Conservation (phyloP, 768 basidiomycete genomes). For the Lactarius pseudohatsudake region DNA sequence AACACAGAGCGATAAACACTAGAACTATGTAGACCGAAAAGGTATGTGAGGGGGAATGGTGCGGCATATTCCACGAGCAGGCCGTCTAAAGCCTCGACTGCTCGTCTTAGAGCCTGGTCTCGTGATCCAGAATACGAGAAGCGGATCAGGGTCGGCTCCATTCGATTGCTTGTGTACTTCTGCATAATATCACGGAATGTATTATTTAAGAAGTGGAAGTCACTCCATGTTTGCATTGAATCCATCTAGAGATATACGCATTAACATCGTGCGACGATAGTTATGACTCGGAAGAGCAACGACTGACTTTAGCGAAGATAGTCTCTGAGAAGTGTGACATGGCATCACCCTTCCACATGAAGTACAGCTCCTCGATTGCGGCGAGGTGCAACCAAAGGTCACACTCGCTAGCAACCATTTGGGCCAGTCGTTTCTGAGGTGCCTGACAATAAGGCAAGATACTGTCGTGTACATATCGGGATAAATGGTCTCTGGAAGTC, state of each 20-base stretch:
- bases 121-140: conserved; percentile 61
- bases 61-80: conserved; percentile 76
- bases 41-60: conserved; percentile 78
- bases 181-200: conserved; percentile 69
- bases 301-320: conserved; percentile 68
- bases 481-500: conserved; percentile 63
- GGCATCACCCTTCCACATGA: conserved; percentile 78
- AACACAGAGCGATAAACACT: conserved; percentile 67
- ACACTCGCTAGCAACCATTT: conserved; percentile 67
- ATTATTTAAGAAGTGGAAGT: conserved; percentile 83
- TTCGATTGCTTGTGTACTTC: conserved; percentile 52
- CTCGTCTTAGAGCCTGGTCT: conserved; percentile 48
- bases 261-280: background rate
- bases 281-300: background rate
- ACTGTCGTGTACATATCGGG: conserved; percentile 60
- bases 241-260: conserved; percentile 59
- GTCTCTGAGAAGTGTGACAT: conserved; percentile 72
- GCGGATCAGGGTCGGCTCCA: conserved; percentile 68
- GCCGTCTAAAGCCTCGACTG: conserved; percentile 64
- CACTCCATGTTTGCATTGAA: conserved; percentile 63
- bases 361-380: conserved; percentile 64
- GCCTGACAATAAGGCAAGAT: conserved; percentile 56
- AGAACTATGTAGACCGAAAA: conserved; percentile 59
- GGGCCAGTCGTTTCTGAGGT: conserved; percentile 52
- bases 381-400: conserved; percentile 59